A percentile compares a stretch with the other conserved stretches of the same genome.
Evolutionary conservation across 345 rosid species (phyloP).

Genomic region (Eucalyptus coolabah): DNA sequence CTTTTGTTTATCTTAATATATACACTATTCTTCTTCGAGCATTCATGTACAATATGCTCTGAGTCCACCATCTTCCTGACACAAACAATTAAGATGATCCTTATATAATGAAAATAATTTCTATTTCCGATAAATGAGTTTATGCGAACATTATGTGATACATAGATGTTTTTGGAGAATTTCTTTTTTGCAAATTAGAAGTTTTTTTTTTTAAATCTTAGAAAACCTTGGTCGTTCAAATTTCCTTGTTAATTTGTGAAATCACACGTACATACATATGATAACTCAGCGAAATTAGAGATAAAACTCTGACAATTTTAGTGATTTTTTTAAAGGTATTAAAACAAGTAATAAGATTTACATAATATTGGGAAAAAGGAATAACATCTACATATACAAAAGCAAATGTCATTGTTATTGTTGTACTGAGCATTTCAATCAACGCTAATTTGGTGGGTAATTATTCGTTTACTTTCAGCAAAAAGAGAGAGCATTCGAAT

Average conservation of each 20-base stretch:
- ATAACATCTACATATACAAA: background rate
- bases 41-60: background rate
- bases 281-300: background rate
- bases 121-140: background rate
- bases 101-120: background rate
- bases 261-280: background rate
- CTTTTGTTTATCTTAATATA: background rate
- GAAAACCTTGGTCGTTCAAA: background rate
- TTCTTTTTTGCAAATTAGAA: background rate
- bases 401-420: background rate
- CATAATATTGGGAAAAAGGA: background rate
- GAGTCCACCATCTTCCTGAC: background rate
- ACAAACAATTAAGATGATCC: background rate
- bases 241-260: background rate
- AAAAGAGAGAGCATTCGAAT: background rate
- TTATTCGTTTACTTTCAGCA: background rate
- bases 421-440: background rate
- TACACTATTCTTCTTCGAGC: background rate
- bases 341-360: background rate
- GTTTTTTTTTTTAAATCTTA: background rate
- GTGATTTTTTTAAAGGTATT: background rate
- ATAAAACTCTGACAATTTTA: background rate
- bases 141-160: background rate
- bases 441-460: background rate
- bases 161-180: background rate